Evolutionary conservation across 139 green algal species (phyloP), one percentile per base, ranked within the genome.

Genomic region (Chlorella sp.): DNA sequence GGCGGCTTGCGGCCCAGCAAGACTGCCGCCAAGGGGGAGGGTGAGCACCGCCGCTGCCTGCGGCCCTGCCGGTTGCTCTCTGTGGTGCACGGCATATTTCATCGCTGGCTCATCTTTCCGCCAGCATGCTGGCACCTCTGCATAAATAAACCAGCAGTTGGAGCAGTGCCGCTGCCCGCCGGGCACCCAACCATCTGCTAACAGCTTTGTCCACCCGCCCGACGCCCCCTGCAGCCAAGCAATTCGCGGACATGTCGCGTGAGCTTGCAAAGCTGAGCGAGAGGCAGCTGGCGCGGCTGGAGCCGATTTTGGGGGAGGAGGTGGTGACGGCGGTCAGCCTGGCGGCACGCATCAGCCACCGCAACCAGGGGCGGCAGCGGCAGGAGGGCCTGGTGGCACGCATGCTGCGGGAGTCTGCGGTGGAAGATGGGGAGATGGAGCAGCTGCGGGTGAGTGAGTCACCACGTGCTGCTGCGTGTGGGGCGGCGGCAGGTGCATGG

Each of bases 371-470:
- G n/a, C 77, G 76, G 53, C 32, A 48, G 60, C 76, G 86, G 86
- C 86, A 90, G 77, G 77, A 90, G 86, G 37, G 34, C 39, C 61
- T 90, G 36, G 86, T 90, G 60, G 86, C 86, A 2, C 61, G 64
- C 36, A 36, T 86, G 57, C 77, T 90, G 61, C 86, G 86, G 19
- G 86, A 90, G 76, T 61, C 60, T 16, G 24, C 83, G 75, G 36
- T 53, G 30, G 84, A 89, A 32, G 86, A 90, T 37, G 75, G 26
- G 24, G 68, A 81, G 24, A 34, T 81, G 68, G 22, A 34, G 60
- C 34, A 90, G 64, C 75, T 90, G 86, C 57, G 60, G 85, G 85
- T 82, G 64, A 71, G 64, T 26, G n/a, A n/a, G n/a, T n/a, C n/a
- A 71, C 21, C 21, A 28, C 24, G 64, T 26, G 22, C 64, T 14